These are phyloP conservation scores for Leucocoprinus leucothites DNA, from an alignment of 768 basidiomycete genomes.

Conservation along the genomic window DNA sequence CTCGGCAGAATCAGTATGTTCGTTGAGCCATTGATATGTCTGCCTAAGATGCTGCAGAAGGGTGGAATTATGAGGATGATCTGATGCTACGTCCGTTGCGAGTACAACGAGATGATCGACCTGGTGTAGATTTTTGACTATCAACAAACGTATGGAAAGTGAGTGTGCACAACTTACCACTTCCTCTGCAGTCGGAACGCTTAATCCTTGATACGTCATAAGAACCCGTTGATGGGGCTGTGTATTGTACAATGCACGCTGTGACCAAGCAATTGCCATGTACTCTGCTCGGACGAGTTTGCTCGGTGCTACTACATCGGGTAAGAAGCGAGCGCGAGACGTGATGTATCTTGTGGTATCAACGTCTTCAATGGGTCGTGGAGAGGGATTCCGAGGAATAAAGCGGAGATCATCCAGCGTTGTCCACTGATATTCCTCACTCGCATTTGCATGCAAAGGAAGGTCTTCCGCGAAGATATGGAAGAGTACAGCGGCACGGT, in stretches of 20 bases:
- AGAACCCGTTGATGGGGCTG: slow-evolving; percentile 29
- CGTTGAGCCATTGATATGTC: slow-evolving; percentile 43
- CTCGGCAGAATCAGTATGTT: slow-evolving; percentile 18
- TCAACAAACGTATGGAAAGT: no score
- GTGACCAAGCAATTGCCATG: slow-evolving; percentile 46
- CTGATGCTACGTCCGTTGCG: slow-evolving; percentile 22
- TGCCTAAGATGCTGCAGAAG: slow-evolving; percentile 35
- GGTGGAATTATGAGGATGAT: slow-evolving; percentile 20
- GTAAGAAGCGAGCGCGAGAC: slow-evolving; percentile 25
- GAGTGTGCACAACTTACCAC: no score
- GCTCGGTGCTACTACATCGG: slow-evolving; percentile 32
- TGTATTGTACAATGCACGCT: slow-evolving; percentile 31
- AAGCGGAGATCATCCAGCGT: slow-evolving; percentile 33
- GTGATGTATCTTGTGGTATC: slow-evolving; percentile 16
- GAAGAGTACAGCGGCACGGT: slow-evolving; percentile 31
- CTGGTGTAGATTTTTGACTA: no score
- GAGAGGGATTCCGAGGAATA: slow-evolving; percentile 31
- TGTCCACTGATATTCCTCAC: slow-evolving; percentile 22
- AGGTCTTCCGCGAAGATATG: slow-evolving; percentile 30
- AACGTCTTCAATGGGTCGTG: slow-evolving; percentile 12
- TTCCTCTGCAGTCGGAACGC: slow-evolving; percentile 35
- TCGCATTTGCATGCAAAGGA: slow-evolving; percentile 23
- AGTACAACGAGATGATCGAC: slow-evolving; percentile 38
- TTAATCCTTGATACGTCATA: slow-evolving; percentile 33
- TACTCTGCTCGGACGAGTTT: slow-evolving; percentile 34